Base-by-base conservation (phyloP, 2,329 filamentous ascomycete species). In the Fusarium musae region DNA sequence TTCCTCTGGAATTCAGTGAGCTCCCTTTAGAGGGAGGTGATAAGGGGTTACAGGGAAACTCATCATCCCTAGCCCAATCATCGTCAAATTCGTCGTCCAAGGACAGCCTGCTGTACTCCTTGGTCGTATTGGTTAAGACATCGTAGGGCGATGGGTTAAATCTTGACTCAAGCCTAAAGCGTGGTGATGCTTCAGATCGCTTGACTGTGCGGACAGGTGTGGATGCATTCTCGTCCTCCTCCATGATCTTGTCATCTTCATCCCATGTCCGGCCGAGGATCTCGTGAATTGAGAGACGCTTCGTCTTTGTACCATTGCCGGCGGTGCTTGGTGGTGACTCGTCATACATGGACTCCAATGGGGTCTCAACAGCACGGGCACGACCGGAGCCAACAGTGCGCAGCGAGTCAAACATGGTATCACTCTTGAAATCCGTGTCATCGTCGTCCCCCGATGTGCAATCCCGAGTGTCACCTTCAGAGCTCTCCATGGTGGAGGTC, bases 341-440 rank as follows among this genome's bases (percentile, higher is more conserved):
- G 81, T 95, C 93, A 80, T 95, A 95, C 85, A 95, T 93, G 30
- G 90, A 93, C 78, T 95, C 93, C 56, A 95, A 84, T 21, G 93
- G 92, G 34, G 92, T 92, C 78, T 93, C 90, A 52, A 90, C 87
- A 39, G 90, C 89, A 67, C 91, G 89, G 60, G 88, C 86, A 70
- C 91, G 92, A 69, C 88, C 87, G 15, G 92, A 94, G 43, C 88
- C 91, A 67, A 88, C 86, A 21, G 93, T 95, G 59, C 92, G 91
- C 74, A 94, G 83, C 36, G 93, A 95, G 83, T 95, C 93, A 81
- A 91, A 95, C 63, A 93, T 86, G 23, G 90, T 93, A 76, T 95
- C 93, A 80, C 92, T 94, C 82, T 91, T 92, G 78, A 92, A 90
- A 79, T 94, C 93, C n/a, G 90, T 91, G 76, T 94, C 93, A 76